These are phyloP conservation scores for Angomonas desouzai DNA, from an alignment of 208 protist genomes.

Conservation along the genomic window DNA sequence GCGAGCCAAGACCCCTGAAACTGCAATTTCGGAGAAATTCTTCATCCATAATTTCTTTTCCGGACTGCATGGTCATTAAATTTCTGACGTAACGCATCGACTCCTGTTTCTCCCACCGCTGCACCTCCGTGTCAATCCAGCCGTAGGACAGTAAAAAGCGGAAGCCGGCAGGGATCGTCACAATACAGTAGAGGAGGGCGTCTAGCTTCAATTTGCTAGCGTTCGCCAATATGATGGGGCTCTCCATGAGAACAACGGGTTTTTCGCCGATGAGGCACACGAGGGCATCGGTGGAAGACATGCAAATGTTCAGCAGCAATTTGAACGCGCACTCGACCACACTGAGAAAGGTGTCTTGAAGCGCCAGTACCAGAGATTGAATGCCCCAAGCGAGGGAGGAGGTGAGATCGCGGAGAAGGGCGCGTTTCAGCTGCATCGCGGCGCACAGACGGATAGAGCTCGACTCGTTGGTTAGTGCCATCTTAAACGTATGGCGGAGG, in stretches of 20 bases:
- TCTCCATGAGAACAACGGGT: constrained; percentile 83
- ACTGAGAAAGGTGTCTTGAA: constrained; percentile 71
- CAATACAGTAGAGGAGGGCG: constrained; percentile 79
- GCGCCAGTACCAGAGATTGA: constrained; percentile 68
- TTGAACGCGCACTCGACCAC: constrained; percentile 82
- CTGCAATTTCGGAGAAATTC: constrained; percentile 4
- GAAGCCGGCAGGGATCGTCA: constrained; percentile 62
- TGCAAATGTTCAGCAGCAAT: constrained; percentile 78
- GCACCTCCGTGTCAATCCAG: constrained; percentile 82
- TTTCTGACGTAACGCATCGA: constrained; percentile 46
- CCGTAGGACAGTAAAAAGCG: constrained; percentile 83
- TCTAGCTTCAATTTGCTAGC: constrained; percentile 59
- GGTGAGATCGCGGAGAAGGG: constrained; percentile 79
- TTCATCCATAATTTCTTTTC: constrained; percentile 13
- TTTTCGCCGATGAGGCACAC: constrained; percentile 83
- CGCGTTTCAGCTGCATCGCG: constrained; percentile 62
- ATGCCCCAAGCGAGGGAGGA: constrained; percentile 88
- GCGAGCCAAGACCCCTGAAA: constrained; percentile 2
- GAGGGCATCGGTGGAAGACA: constrained; percentile 79
- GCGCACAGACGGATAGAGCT: constrained; percentile 78
- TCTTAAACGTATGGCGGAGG: constrained; percentile 68
- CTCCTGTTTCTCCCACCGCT: constrained; percentile 67
- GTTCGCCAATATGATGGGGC: constrained; percentile 62
- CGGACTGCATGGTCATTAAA: constrained; percentile 53
- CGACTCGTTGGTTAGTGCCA: constrained; percentile 51